phyloP scores from a whole-genome alignment of 2,329 filamentous ascomycete genomes.

The Dactylonectria macrodidyma region DNA sequence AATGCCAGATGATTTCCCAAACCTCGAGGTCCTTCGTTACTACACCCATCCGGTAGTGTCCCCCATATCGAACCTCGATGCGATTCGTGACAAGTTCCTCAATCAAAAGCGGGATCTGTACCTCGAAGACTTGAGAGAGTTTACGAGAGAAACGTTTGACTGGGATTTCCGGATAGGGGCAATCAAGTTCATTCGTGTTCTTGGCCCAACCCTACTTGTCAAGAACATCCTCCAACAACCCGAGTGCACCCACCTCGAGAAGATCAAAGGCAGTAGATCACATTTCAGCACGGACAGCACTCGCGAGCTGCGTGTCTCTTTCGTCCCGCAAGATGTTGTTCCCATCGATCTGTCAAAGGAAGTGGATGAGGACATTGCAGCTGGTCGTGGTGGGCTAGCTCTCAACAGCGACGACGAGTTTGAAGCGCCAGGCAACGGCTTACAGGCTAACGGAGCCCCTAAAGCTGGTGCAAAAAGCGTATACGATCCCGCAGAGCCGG shows the following conservation, averaged over 20 bases:
- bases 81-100: conserved; percentile 45
- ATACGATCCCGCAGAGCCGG: conserved; percentile 34
- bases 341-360: conserved; percentile 83
- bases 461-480: conserved; percentile 45
- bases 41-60: conserved; percentile 93
- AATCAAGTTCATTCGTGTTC: conserved; percentile 84
- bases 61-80: conserved; percentile 62
- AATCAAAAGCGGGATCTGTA: conserved; percentile 44
- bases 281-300: conserved; percentile 83
- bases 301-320: conserved; percentile 84
- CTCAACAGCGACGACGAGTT: conserved; percentile 79
- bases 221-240: conserved; percentile 63
- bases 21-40: conserved; percentile 83
- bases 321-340: conserved; percentile 82
- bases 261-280: conserved; percentile 76
- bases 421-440: conserved; percentile 56
- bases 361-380: conserved; percentile 70
- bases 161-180: conserved; percentile 87
- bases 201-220: conserved; percentile 83
- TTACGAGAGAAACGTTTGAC: conserved; percentile 85
- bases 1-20: conserved; percentile 88
- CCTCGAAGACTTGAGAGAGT: conserved; percentile 74
- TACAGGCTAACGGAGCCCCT: conserved; percentile 39
- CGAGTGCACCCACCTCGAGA: conserved; percentile 69
- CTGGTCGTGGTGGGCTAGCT: conserved; percentile 68